Evolutionary conservation across 345 rosid species (phyloP).

Genomic region (Eucalyptus marginata): DNA sequence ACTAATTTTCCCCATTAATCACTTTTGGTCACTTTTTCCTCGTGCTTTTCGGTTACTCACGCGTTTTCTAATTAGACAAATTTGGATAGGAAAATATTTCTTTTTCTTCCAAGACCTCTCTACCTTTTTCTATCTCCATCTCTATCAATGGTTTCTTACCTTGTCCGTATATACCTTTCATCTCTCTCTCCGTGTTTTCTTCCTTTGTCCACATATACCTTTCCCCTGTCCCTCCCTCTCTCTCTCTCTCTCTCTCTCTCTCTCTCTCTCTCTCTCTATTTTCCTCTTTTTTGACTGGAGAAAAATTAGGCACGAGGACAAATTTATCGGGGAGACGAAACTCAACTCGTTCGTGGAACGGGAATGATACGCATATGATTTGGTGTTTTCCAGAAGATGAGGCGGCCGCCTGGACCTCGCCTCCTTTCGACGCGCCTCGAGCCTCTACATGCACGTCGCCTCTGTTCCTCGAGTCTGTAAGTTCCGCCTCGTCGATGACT

Average conservation of each 20-base stretch:
- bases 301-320: background rate
- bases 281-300: background rate
- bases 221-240: too few relatives aligned
- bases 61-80: background rate
- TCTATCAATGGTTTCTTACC: background rate
- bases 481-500: background rate
- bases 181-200: background rate
- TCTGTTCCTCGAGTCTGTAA: accelerated
- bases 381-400: background rate
- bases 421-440: background rate
- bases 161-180: background rate
- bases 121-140: background rate
- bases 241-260: too few relatives aligned
- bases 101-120: background rate
- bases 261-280: background rate
- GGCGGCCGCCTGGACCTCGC: background rate
- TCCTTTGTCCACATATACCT: background rate
- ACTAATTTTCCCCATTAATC: background rate
- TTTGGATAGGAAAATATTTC: background rate
- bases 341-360: too few relatives aligned
- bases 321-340: background rate
- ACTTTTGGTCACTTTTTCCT: background rate
- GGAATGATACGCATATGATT: background rate
- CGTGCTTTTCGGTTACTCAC: background rate
- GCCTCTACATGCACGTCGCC: background rate